A percentile compares a stretch with the other conserved stretches of the same genome.
Evolutionary conservation across 2,329 filamentous ascomycete species (phyloP).

Genomic region (Decorospora gaudefroyi): DNA sequence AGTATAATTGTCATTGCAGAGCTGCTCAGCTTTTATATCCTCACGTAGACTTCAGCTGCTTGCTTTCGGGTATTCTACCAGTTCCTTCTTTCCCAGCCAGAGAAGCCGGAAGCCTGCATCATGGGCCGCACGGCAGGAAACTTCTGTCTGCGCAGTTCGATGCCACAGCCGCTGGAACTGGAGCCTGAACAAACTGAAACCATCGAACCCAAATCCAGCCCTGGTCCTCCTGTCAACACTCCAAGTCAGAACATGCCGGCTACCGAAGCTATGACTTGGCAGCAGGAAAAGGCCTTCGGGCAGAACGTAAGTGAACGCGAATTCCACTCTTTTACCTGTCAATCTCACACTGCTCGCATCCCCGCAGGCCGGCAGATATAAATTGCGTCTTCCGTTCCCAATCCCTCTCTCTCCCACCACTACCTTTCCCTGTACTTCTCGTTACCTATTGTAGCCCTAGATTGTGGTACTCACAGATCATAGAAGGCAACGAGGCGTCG

Average conservation of each 20-base stretch:
- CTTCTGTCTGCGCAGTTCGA: constrained; percentile 5
- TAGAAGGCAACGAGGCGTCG: constrained; percentile 11
- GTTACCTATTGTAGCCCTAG: background rate
- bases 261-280: constrained; percentile 24
- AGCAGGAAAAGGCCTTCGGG: constrained; percentile 23
- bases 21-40: background rate
- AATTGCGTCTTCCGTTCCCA: background rate
- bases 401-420: background rate
- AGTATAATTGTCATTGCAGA: background rate
- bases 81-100: background rate
- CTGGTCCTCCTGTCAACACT: background rate
- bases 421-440: background rate
- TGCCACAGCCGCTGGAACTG: background rate
- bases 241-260: background rate
- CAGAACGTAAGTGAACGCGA: constrained; percentile 21
- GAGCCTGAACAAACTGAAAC: background rate
- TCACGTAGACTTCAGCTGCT: background rate
- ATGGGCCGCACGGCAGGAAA: constrained; percentile 7
- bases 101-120: constrained; percentile 1
- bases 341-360: constrained; percentile 3
- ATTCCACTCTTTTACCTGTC: background rate
- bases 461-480: constrained; percentile 8
- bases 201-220: background rate
- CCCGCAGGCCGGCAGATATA: background rate
- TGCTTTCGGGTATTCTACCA: background rate